phyloP scores from a whole-genome alignment of 2,329 filamentous ascomycete genomes.

The Blastomyces gilchristii region DNA sequence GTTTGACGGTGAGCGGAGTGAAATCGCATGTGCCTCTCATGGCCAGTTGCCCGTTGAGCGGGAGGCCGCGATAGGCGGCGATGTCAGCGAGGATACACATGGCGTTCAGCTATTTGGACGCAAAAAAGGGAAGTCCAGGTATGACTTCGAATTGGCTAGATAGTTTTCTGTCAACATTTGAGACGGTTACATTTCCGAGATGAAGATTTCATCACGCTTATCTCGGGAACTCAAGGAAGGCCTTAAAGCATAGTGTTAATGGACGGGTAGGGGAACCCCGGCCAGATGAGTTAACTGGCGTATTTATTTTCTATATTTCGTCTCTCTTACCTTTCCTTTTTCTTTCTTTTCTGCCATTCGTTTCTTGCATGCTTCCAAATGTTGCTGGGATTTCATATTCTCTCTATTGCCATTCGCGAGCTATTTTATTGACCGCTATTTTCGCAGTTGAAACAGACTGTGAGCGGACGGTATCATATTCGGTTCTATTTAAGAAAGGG shows the following conservation, averaged over 20 bases:
- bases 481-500: neutral
- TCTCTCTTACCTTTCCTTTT: neutral
- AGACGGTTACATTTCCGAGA: conserved; percentile 8
- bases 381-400: neutral
- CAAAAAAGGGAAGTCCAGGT: conserved; percentile 5
- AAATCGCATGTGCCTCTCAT: neutral
- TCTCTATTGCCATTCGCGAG: neutral
- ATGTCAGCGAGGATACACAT: neutral
- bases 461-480: neutral
- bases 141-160: conserved; percentile 12
- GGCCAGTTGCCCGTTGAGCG: neutral
- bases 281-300: neutral
- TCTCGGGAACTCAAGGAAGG: neutral
- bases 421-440: neutral
- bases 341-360: neutral
- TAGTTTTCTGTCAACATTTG: conserved; percentile 9
- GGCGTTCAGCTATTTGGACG: neutral
- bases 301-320: neutral
- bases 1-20: neutral
- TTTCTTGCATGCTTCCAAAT: neutral
- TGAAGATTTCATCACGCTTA: neutral
- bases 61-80: neutral
- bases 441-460: neutral
- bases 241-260: neutral
- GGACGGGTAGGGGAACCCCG: neutral